Evolutionary conservation across 495 filamentous ascomycete genomes (phyloP), one percentile per base, ranked within the genome.

Genomic region (Aspergillus wentii): DNA sequence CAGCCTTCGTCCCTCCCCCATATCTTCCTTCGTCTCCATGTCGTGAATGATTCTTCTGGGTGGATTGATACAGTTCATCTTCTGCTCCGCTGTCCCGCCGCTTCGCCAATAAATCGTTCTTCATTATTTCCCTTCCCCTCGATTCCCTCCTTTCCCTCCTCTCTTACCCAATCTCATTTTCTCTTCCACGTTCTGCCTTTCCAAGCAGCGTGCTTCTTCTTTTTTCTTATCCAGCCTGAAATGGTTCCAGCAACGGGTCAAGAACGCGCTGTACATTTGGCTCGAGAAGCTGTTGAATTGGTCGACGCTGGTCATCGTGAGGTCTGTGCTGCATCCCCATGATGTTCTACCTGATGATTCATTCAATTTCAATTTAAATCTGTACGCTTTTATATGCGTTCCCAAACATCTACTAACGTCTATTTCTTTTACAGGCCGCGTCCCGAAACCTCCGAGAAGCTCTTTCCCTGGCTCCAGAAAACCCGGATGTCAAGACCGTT

Each of bases 401-500:
- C 39, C n/a, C n/a, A n/a, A n/a, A n/a, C n/a, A n/a, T 35, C 25
- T 34, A 44, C 33, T 16, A 29, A 17, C 8, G 33, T 23, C 19
- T 42, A 34, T 47, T 41, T 36, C 40, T 18, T 48, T 36, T 35
- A 35, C 46, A 82, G 78, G 74, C 72, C 31, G 77, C 74, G 17
- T 69, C 72, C 25, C 67, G 76, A 36, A 73, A 72, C 34, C 64
- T 85, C 29, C 70, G 76, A 57, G 76, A 84, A 64, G 80, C 80
- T 16, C 65, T 74, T 37, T 71, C 71, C n/a, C 62, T 85, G 31
- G 74, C 75, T 11, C 75, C 79, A 16, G 65, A 78, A 2, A 71
- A 81, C 48, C 35, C 59, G 15, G 41, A 67, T 40, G 69, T 83
- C 37, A 72, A 72, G 59, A 62, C 58, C 16, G 72, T 71, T 20